These are phyloP conservation scores for Lactarius psammicola DNA, from an alignment of 768 basidiomycete species.

Conservation along the genomic window DNA sequence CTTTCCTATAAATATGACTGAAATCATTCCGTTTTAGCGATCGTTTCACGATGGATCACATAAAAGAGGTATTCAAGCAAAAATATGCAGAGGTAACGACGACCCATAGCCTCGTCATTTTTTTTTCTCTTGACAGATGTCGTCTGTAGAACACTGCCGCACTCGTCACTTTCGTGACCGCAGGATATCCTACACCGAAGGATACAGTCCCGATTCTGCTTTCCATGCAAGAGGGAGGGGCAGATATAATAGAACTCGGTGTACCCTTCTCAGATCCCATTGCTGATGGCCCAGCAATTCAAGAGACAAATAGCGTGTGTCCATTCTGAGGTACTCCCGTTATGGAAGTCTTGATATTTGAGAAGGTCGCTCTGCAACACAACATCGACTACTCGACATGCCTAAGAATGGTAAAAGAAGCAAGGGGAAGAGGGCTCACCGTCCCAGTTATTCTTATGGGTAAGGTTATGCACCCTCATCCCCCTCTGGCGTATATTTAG, in stretches of 20 bases:
- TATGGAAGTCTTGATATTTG: constrained; percentile 4
- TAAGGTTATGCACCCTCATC: constrained; percentile 34
- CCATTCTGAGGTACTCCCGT: neutral
- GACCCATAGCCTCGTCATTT: neutral
- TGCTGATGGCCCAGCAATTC: constrained; percentile 92
- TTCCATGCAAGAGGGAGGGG: constrained; percentile 89
- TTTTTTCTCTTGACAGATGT: constrained; percentile 12
- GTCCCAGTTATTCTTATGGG: constrained; percentile 94
- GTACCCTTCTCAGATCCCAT: constrained; percentile 96
- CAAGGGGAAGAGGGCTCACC: constrained; percentile 77
- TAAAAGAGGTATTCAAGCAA: constrained; percentile 67
- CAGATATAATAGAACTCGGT: constrained; percentile 94
- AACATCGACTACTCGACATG: constrained; percentile 74
- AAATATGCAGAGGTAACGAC: constrained; percentile 54
- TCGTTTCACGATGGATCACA: constrained; percentile 55
- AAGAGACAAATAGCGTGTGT: constrained; percentile 88
- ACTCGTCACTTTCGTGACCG: constrained; percentile 88
- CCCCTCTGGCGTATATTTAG: neutral
- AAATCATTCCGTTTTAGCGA: neutral
- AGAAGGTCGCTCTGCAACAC: constrained; percentile 80
- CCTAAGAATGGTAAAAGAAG: constrained; percentile 72
- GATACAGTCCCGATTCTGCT: constrained; percentile 87
- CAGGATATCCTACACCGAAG: constrained; percentile 78
- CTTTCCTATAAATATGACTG: neutral
- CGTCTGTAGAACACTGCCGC: constrained; percentile 52